Evolutionary conservation across 257 asterid genomes (phyloP).

Genomic region (Asclepias syriaca): DNA sequence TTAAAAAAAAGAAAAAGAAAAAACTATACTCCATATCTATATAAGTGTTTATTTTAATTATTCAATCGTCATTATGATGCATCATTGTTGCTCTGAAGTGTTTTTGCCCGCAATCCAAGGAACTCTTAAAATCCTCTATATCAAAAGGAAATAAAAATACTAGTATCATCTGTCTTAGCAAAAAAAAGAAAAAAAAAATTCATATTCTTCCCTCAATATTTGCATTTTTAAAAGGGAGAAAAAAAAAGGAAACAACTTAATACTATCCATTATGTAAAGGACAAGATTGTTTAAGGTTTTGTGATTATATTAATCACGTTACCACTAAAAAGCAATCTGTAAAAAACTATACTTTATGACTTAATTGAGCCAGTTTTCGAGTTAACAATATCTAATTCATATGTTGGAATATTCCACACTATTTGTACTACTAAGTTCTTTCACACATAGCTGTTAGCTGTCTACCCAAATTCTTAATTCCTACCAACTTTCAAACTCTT

Average conservation of each 20-base stretch:
- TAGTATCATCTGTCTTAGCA: neutral
- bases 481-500: slow-evolving; percentile 27
- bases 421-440: slow-evolving; percentile 6
- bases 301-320: too few species aligned
- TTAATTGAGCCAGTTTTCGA: neutral
- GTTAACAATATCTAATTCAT: neutral
- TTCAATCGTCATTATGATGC: neutral
- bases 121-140: neutral
- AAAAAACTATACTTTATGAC: too few species aligned
- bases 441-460: slow-evolving; percentile 14
- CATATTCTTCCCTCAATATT: neutral
- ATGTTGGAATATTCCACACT: slow-evolving; percentile 26
- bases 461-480: slow-evolving; percentile 22
- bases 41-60: neutral
- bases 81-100: neutral
- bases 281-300: neutral
- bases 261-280: neutral
- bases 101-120: slow-evolving; percentile 2
- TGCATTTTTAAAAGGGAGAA: too few species aligned
- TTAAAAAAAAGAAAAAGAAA: too few species aligned
- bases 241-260: neutral
- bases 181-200: neutral
- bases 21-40: too few species aligned
- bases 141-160: neutral
- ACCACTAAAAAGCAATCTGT: too few species aligned